Conservation (phyloP, 176 grass and related monocot genomes). For the Aegilops umbellulata region DNA sequence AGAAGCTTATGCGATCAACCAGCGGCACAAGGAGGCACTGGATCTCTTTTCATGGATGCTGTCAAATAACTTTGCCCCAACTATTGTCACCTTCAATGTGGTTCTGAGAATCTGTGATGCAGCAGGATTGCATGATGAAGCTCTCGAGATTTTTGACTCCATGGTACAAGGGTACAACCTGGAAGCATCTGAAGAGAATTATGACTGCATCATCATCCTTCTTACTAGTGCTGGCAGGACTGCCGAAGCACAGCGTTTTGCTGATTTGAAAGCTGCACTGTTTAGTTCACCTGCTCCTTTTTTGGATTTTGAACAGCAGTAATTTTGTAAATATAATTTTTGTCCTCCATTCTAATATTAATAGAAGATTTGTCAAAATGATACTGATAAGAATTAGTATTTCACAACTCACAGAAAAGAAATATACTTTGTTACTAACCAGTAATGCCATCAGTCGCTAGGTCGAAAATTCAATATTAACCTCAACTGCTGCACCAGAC, state of each 20-base stretch:
- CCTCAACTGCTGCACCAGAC: neutral
- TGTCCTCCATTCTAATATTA: neutral
- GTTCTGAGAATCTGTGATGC: conserved; percentile 59
- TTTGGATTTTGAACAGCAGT: conserved; percentile 24
- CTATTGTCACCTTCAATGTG: conserved; percentile 63
- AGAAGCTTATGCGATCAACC: conserved; percentile 65
- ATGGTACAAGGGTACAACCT: conserved; percentile 73
- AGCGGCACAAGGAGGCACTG: conserved; percentile 61
- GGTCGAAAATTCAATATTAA: neutral
- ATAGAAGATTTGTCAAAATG: neutral
- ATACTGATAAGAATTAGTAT: conserved; percentile 1
- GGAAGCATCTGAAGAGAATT: conserved; percentile 74
- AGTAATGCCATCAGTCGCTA: neutral
- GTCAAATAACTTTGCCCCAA: conserved; percentile 68
- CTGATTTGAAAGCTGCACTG: conserved; percentile 59
- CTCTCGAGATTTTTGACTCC: conserved; percentile 58
- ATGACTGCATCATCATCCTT: conserved; percentile 67
- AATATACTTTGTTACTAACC: neutral
- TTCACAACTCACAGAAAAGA: neutral
- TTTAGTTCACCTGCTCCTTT: conserved; percentile 26
- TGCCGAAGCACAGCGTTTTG: conserved; percentile 69
- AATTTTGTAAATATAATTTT: conserved; percentile 32
- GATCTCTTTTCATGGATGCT: conserved; percentile 73
- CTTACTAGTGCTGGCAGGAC: conserved; percentile 47
- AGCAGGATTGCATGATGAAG: conserved; percentile 51